Base-by-base conservation (phyloP, 352 stramenopile genomes). In the Globisporangium nagaii region DNA sequence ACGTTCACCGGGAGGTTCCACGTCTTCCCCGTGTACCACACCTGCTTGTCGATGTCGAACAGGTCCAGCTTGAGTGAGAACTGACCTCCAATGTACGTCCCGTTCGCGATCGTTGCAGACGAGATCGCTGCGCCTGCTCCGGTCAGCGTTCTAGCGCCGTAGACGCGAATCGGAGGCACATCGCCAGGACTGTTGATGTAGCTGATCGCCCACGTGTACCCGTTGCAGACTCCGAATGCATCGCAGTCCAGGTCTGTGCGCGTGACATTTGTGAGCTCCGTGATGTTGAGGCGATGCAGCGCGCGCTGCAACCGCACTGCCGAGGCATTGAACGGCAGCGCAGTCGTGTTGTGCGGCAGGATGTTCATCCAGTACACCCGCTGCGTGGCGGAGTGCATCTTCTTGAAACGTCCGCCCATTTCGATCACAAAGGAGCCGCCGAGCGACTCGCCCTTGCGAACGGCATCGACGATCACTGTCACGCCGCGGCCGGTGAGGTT, bases 1-100 rank as follows among this genome's bases (percentile, higher is more conserved):
- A 92, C 81, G 34, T 89, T 89, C 17, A 92, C 73, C 0, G 81
- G 77, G 4, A 92, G 35, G 20, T 62, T 46, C 79, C 81, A 92
- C n/a, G 81, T 92, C 15, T 48, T 81, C 0, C 66, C 81, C 4
- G 63, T 41, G 2, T 71, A 71, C 20, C 66, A 51, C 3, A 45
- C 37, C 19, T 83, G 72, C 7, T 58, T 84, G 4, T 67, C 68
- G 2, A 56, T 45, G 24, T 87, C 79, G 0, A 75, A 43, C 2
- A 92, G 62, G 30, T 85, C 68, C 8, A 92, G 65, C 6, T 47
- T 55, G 24, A 92, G 55, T 10, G 63, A 74, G 44, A 92, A 92
- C 7, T 35, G 68, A 0, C 81, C 81, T n/a, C 66, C 63, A 5
- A 92, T 61, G 48, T 88, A 92, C 25, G 81, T 92, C 7, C 81